Conservation (phyloP, 1,284 basidiomycete species). For the Ceratobasidium sp. region DNA sequence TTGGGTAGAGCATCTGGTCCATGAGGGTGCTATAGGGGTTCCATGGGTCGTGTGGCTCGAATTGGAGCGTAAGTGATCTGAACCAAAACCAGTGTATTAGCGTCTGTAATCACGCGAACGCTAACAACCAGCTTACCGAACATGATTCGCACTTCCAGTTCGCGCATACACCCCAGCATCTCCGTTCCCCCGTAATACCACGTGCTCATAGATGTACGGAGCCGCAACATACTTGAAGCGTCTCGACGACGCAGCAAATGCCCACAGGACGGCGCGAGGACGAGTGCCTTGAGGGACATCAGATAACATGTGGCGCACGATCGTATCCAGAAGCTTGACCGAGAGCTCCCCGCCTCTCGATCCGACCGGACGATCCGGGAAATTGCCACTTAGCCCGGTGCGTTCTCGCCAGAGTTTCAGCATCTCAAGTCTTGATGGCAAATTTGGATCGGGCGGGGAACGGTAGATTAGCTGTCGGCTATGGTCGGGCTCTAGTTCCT, state of each 20-base stretch:
- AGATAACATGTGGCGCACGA: neutral
- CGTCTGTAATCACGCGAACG: neutral
- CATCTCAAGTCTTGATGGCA: no score
- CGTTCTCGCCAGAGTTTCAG: no score
- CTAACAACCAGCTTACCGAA: slow-evolving; percentile 3
- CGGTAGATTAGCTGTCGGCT: no score
- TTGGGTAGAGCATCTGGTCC: neutral
- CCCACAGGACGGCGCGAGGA: neutral
- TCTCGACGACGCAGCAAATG: neutral
- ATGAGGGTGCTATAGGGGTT: neutral
- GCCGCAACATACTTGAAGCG: neutral
- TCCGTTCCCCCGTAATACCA: neutral
- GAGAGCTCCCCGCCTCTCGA: slow-evolving; percentile 8
- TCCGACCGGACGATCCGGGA: neutral
- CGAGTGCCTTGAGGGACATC: neutral
- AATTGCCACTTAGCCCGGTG: no score
- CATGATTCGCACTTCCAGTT: neutral
- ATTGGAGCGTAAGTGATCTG: slow-evolving; percentile 10
- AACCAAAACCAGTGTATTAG: neutral
- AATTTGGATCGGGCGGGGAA: no score
- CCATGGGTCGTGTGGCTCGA: slow-evolving; percentile 9
- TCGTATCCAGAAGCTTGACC: neutral
- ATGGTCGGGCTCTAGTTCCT: no score
- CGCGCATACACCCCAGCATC: slow-evolving; percentile 26
- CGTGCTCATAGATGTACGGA: slow-evolving; percentile 25